Evolutionary conservation across 352 stramenopile genomes (phyloP).

Genomic region (Globisporangium uncinulatum): DNA sequence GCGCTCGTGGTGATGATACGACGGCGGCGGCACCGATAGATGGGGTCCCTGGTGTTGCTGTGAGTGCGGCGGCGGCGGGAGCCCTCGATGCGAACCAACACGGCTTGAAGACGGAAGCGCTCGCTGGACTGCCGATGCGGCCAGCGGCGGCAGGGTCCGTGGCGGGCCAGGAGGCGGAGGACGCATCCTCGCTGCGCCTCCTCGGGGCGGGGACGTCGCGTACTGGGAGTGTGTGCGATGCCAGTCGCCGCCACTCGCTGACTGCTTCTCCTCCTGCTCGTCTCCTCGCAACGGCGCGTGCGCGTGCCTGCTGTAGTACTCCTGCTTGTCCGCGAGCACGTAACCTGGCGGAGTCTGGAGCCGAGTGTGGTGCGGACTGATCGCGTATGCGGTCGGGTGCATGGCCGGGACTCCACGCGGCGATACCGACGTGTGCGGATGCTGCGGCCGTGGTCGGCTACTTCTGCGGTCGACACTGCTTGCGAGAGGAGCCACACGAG

Average conservation of each 20-base stretch:
- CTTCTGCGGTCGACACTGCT: not conserved
- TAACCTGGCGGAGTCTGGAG: not conserved
- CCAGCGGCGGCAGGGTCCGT: conserved; percentile 8
- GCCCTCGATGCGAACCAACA: not conserved
- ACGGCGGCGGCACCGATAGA: not conserved
- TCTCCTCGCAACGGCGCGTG: not conserved
- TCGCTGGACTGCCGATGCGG: not conserved
- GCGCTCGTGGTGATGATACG: not conserved
- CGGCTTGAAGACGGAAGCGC: conserved; percentile 1
- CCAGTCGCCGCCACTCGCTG: not conserved
- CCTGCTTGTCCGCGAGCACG: not conserved
- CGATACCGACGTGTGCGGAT: conserved; percentile 4
- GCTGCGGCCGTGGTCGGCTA: not conserved
- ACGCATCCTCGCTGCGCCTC: not conserved
- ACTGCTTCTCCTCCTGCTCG: not conserved
- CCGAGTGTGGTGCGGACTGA: conserved; percentile 11
- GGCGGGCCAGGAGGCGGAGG: not conserved
- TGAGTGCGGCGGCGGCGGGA: not conserved
- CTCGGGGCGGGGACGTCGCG: not conserved
- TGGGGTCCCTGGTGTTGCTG: conserved; percentile 1
- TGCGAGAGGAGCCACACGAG: not conserved
- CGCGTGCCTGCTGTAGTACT: not conserved
- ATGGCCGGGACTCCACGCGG: conserved; percentile 4
- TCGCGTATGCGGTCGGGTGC: conserved; percentile 10
- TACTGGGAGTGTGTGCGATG: not conserved